phyloP scores from a whole-genome alignment of 768 basidiomycete species.

The Suillus paluster region DNA sequence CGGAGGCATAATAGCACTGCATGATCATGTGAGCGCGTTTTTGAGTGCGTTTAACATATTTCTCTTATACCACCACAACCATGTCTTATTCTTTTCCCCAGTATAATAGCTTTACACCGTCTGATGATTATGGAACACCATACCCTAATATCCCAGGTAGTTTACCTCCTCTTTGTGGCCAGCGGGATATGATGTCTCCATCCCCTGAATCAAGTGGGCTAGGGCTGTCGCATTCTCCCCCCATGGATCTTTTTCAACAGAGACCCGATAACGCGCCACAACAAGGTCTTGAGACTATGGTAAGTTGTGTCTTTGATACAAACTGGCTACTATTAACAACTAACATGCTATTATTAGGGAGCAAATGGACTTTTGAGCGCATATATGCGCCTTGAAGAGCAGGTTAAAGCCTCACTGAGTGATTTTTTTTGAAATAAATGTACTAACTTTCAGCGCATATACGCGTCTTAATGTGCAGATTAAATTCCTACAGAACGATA shows the following conservation, averaged over 20 bases:
- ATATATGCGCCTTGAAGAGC: background rate
- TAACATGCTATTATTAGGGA: background rate
- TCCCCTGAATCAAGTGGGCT: background rate
- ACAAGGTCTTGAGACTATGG: background rate
- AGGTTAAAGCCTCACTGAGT: background rate
- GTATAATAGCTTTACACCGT: background rate
- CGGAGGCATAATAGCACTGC: too few relatives aligned
- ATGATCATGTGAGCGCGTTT: background rate
- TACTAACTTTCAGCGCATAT: background rate
- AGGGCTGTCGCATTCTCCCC: too few relatives aligned
- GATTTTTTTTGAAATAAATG: background rate
- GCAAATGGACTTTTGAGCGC: background rate
- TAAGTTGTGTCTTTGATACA: background rate
- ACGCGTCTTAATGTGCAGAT: background rate
- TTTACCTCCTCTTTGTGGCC: background rate
- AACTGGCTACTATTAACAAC: background rate
- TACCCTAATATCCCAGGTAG: background rate
- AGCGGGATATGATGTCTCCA: background rate
- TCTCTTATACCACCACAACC: background rate
- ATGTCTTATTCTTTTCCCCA: slow-evolving; percentile 1
- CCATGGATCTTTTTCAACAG: too few relatives aligned
- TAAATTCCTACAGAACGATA: background rate
- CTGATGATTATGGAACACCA: slow-evolving; percentile 13
- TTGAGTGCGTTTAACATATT: background rate
- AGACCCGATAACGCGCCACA: too few relatives aligned